Base-by-base conservation (phyloP, 2,329 filamentous ascomycete species). In the Coccinonectria pachysandricola region DNA sequence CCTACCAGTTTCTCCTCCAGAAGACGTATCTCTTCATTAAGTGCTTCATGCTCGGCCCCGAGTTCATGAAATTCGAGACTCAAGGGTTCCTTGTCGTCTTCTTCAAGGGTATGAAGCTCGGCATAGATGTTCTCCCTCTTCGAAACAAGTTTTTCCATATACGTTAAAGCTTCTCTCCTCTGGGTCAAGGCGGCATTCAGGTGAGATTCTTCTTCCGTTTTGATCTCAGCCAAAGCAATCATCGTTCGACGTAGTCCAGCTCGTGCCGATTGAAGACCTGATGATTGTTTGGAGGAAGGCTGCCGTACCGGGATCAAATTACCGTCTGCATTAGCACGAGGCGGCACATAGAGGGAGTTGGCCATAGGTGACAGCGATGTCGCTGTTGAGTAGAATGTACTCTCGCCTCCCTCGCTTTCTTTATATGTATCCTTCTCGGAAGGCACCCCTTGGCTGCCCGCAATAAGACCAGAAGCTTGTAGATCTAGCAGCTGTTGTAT, bases 141-240 rank as follows among this genome's bases (percentile, higher is more conserved):
- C 1, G 61, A 60, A 2, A 60, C 49, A 24, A 77, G 57, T 40
- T 52, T 59, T 6, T 69, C 64, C 5, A 83, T 60, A 39, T 69
- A 70, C 2, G 62, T 56, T 0, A 85, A 54, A 1, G 72, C 73
- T 4, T 60, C 54, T 32, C 71, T 67, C 9, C 78, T 64, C 28
- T 69, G 59, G 4, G 59, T 54, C 18, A 81, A 49, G 3, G 77
- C 71, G 2, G 60, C 55, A 3, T 68, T 62, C 1, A 85, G 55
- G 13, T 74, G 59, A 0, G 64, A 60, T n/a, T 75, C 60, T 53
- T 86, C 79, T 31, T 85, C 78, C 4, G 60, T 59, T 46, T 84
- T 84, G 14, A 87, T 56, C 7, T 66, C 64, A 0, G 71, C 71
- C 5, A 87, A 56, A 27, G 75, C 70, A 3, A 64, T 58, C 49